Evolutionary conservation across 2,329 filamentous ascomycete genomes (phyloP).

Genomic region (Talaromyces sp.): DNA sequence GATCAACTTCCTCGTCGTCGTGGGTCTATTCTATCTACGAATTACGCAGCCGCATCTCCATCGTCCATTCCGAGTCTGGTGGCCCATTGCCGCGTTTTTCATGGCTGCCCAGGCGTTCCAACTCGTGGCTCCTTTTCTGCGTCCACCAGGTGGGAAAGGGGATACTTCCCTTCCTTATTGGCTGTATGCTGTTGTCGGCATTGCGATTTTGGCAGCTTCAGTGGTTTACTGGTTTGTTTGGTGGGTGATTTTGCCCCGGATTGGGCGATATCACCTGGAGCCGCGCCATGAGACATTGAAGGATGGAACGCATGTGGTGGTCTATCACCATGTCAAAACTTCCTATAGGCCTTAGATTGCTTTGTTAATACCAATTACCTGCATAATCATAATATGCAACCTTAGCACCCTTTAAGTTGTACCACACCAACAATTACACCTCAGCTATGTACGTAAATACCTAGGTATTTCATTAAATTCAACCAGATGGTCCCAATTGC

Average conservation of each 20-base stretch:
- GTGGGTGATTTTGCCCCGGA: constrained; percentile 16
- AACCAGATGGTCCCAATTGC: too few species aligned
- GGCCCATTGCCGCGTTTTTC: constrained; percentile 42
- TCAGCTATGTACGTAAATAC: too few species aligned
- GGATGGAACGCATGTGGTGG: constrained; percentile 21
- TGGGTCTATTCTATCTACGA: constrained; percentile 49
- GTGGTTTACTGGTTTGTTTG: constrained; percentile 46
- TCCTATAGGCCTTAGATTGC: not conserved
- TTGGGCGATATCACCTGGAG: constrained; percentile 18
- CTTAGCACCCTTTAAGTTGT: not conserved
- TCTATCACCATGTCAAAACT: constrained; percentile 17
- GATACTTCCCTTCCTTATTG: constrained; percentile 48
- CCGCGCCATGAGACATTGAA: constrained; percentile 17
- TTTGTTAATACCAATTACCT: not conserved
- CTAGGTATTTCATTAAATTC: too few species aligned
- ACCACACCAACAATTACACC: too few species aligned
- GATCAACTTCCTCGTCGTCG: constrained; percentile 36
- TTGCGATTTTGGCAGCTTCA: constrained; percentile 41
- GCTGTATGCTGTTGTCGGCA: constrained; percentile 45
- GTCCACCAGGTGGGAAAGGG: constrained; percentile 40
- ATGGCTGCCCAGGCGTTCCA: constrained; percentile 58
- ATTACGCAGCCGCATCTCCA: constrained; percentile 13
- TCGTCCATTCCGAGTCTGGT: constrained; percentile 14
- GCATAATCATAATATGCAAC: not conserved
- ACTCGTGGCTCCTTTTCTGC: constrained; percentile 53